Base-by-base conservation (phyloP, 2,329 filamentous ascomycete species). In the Fusarium xyrophilum region DNA sequence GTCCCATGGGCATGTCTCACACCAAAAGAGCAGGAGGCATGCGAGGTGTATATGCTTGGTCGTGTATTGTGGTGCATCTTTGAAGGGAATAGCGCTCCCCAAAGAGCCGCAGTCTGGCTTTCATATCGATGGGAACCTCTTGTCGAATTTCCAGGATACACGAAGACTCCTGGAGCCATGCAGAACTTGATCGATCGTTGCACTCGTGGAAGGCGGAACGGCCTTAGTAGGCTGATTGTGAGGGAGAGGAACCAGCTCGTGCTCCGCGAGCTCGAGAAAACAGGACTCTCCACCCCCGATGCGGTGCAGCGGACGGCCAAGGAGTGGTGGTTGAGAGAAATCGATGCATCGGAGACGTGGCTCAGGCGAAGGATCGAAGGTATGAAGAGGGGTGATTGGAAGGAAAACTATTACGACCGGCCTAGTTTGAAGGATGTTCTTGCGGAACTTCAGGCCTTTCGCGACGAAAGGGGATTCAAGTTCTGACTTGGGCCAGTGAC, bases 1-100 rank as follows among this genome's bases (percentile, higher is more conserved):
- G 77, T 86, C 11, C 77, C 86, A 7, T 89, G 86, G 86, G 79
- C 83, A 7, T 84, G 82, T 54, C 79, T 89, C n/a, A 82, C 78
- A 17, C 74, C 76, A 2, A 63, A 63, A 6, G 86, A 89, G 67
- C 84, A 86, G 67, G 87, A 89, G 70, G 80, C 83, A 0, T 86
- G 86, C 23, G 84, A 87, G 73, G 86, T 88, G 2, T 89, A 88
- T 76, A 88, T 88, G 86, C 82, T 89, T 19, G 87, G 86, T 9
- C 82, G 86, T 39, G 80, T 88, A 28, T 78, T 89, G 47, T 89
- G 86, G 86, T 89, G 87, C 72, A 82, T 89, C 19, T 89, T 89
- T 59, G 87, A 89, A 73, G 86, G 85, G 23, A 83, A 84, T 71
- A 85, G 84, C 61, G 86, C 85, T 4, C 86, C 86, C 3, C 85